These are phyloP conservation scores for Berberis vulgaris DNA, from an alignment of 164 flowering plant genomes.

Conservation along the genomic window DNA sequence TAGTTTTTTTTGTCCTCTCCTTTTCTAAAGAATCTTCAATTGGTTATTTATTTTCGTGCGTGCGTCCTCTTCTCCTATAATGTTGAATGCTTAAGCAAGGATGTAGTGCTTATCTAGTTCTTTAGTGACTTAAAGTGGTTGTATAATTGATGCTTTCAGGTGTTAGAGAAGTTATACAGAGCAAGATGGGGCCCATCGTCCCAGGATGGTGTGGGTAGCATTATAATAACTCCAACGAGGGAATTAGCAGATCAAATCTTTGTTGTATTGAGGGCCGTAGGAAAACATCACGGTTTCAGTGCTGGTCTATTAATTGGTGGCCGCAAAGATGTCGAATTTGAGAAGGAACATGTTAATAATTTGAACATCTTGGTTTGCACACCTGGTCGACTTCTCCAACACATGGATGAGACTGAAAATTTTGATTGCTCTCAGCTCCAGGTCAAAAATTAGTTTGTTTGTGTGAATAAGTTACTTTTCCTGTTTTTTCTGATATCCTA, in stretches of 20 bases:
- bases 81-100: background rate
- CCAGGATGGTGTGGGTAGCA: constrained; percentile 92
- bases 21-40: too few relatives aligned
- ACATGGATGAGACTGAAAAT: constrained; percentile 94
- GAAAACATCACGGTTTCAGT: constrained; percentile 72
- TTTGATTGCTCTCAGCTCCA: constrained; percentile 93
- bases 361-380: too few relatives aligned
- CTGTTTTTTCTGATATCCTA: too few relatives aligned
- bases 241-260: constrained; percentile 82
- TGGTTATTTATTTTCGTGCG: too few relatives aligned
- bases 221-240: constrained; percentile 90
- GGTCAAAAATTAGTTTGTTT: constrained; percentile 34
- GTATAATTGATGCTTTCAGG: constrained; percentile 30
- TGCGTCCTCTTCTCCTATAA: too few relatives aligned
- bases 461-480: background rate
- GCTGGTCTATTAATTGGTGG: constrained; percentile 98
- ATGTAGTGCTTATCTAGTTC: background rate
- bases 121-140: background rate
- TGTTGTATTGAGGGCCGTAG: constrained; percentile 64
- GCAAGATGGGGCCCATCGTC: constrained; percentile 79
- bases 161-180: constrained; percentile 74
- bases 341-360: constrained; percentile 68
- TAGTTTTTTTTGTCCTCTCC: too few relatives aligned
- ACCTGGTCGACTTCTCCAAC: constrained; percentile 97
- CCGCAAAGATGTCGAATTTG: constrained; percentile 66